Percentiles rank a stretch among this genome's conserved stretches.
These are phyloP conservation scores for Phytophthora litchii DNA, from an alignment of 352 stramenopile species.

Conservation along the genomic window DNA sequence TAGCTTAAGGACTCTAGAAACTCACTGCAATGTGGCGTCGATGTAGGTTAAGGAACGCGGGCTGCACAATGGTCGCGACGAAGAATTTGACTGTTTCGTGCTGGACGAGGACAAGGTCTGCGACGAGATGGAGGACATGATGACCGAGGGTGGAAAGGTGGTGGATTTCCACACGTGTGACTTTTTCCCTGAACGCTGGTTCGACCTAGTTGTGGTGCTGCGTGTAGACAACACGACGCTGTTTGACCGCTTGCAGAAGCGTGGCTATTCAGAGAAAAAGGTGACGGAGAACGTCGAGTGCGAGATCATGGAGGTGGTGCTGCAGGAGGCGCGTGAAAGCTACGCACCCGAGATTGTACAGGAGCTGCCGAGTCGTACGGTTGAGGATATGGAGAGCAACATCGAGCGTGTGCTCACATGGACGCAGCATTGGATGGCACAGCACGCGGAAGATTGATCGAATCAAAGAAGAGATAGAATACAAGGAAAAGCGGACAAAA, in stretches of 20 bases:
- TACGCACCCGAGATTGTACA: conserved; percentile 97
- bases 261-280: conserved; percentile 97
- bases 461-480: conserved; percentile 5
- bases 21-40: conserved; percentile 17
- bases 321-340: conserved; percentile 95
- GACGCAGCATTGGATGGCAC: conserved; percentile 91
- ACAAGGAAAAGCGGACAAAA: background rate
- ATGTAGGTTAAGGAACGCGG: conserved; percentile 69
- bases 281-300: conserved; percentile 96
- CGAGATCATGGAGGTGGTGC: conserved; percentile 98
- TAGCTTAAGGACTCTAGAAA: background rate
- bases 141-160: conserved; percentile 90
- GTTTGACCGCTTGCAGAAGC: conserved; percentile 86
- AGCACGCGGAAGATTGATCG: conserved; percentile 45
- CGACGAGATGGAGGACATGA: conserved; percentile 94
- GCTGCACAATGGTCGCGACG: conserved; percentile 88
- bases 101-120: conserved; percentile 98
- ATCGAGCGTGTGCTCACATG: conserved; percentile 92
- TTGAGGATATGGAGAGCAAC: conserved; percentile 97
- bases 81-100: conserved; percentile 96
- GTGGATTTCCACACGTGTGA: conserved; percentile 98
- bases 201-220: conserved; percentile 94
- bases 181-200: conserved; percentile 98
- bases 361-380: conserved; percentile 93
- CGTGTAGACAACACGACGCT: conserved; percentile 92